Conservation (phyloP, 2,329 filamentous ascomycete species). For the Byssochlamys sp. region DNA sequence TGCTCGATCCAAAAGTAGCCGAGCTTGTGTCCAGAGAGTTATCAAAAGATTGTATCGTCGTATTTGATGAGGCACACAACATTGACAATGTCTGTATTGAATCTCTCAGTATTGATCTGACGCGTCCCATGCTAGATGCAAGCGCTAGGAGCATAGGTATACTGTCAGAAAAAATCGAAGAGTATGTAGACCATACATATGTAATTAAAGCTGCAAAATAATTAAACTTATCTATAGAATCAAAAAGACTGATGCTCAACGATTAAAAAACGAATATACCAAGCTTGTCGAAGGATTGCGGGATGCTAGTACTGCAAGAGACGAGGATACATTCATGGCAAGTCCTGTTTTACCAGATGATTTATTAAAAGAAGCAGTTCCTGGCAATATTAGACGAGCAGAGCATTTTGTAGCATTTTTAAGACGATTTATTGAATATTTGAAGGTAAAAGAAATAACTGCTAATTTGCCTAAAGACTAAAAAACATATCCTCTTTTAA, state of each 20-base stretch:
- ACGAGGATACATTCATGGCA: slow-evolving; percentile 93
- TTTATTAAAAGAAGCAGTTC: slow-evolving; percentile 85
- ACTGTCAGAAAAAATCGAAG: no score
- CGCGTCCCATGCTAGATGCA: slow-evolving; percentile 79
- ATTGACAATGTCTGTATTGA: slow-evolving; percentile 99
- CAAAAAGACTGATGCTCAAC: slow-evolving; percentile 89
- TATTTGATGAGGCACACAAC: slow-evolving; percentile 97
- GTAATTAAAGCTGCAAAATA: no score
- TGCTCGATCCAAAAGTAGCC: slow-evolving; percentile 94
- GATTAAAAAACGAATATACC: slow-evolving; percentile 87
- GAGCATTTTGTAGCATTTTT: slow-evolving; percentile 94
- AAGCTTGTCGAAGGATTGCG: slow-evolving; percentile 87
- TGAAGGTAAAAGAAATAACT: slow-evolving; percentile 99
- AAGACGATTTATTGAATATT: slow-evolving; percentile 92
- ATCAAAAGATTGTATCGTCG: slow-evolving; percentile 95
- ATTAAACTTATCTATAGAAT: no score
- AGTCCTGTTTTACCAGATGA: slow-evolving; percentile 92
- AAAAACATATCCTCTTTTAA: no score
- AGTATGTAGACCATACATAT: no score
- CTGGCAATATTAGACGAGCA: slow-evolving; percentile 87
- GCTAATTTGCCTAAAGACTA: no score
- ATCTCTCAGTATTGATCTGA: slow-evolving; percentile 89
- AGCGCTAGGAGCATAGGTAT: slow-evolving; percentile 84
- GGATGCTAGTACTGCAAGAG: slow-evolving; percentile 75
- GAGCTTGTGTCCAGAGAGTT: slow-evolving; percentile 90